Evolutionary conservation across 805 yeast species (phyloP), one percentile per base, ranked within the genome.

Genomic region (Saccharomyces eubayanus): DNA sequence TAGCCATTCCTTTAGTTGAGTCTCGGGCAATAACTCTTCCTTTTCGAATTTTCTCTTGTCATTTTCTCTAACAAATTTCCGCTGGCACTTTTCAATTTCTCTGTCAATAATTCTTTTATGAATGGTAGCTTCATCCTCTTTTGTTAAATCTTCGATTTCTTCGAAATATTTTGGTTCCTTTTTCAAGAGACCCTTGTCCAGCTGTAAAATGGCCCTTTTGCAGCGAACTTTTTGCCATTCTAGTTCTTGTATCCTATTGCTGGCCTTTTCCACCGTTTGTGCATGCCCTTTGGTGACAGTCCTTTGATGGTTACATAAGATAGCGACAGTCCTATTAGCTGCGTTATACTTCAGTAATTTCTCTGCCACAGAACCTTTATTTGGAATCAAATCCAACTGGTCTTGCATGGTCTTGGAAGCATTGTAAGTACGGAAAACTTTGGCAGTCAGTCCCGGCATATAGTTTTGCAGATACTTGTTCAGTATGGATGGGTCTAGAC

Each of bases 331-430:
- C 70, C 97, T 81, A 68, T 91, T 91, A 1, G 98, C 98, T 21
- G 97, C 97, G 71, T 92, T 91, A 71, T 85, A 91, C 57, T 81
- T 83, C 53, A 91, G 84, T 51, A 91, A 84, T 63, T 89, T 92
- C 67, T 91, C 97, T 27, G 87, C 85, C 3, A 89, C 86, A 0
- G 96, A 82, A 28, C 97, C 97, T 65, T 82, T 86, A 67, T 89
- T 87, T n/a, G 85, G 78, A 60, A 92, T 89, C 62, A 84, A 72
- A 66, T 87, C 96, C 56, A 92, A 71, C 68, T 89, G 96, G 64
- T 91, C 96, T 70, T 91, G 97, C 97, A 91, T 92, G 1, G 97
- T 90, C 69, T 88, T 87, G 1, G 97, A 88, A 0, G 98, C 98
- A 72, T 91, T 91, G 67, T 88, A 91, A 0, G 98, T 91, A 83